Percentiles rank a stretch among this genome's conserved stretches.
phyloP scores from a whole-genome alignment of 1,139 yeast species.

The Yamadazyma jaroonii region DNA sequence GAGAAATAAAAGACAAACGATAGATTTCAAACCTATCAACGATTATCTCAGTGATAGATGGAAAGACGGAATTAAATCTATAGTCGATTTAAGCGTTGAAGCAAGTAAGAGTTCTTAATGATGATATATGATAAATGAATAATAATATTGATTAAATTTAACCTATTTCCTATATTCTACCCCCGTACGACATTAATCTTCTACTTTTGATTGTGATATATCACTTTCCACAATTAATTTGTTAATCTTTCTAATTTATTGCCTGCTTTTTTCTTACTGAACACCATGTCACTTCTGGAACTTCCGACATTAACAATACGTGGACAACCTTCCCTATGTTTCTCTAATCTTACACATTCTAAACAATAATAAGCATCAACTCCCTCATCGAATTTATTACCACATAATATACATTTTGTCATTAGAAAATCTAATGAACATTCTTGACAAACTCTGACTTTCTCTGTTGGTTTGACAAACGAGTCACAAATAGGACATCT shows the following conservation, averaged over 20 bases:
- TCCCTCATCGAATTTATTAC: conserved; percentile 39
- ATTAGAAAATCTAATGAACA: conserved; percentile 73
- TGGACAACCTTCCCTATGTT: conserved; percentile 93
- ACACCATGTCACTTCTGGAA: conserved; percentile 64
- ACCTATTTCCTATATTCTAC: too few species aligned
- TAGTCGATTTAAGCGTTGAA: conserved; percentile 37
- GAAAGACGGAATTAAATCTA: conserved; percentile 37
- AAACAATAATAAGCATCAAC: conserved; percentile 79
- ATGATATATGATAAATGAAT: too few species aligned
- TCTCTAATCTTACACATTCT: conserved; percentile 79
- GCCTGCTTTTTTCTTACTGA: conserved; percentile 39
- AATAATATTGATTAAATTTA: too few species aligned
- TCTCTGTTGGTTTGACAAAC: conserved; percentile 69
- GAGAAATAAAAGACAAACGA: conserved; percentile 33
- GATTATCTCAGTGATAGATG: conserved; percentile 35
- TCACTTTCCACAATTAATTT: too few species aligned
- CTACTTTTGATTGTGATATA: too few species aligned
- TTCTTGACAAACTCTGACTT: conserved; percentile 78
- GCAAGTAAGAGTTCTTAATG: conserved; percentile 7
- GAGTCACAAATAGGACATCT: conserved; percentile 91
- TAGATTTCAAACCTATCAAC: conserved; percentile 33
- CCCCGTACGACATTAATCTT: too few species aligned
- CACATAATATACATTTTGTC: conserved; percentile 74
- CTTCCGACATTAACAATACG: conserved; percentile 78
- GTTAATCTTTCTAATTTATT: conserved; percentile 11